Evolutionary conservation across 1,284 basidiomycete genomes (phyloP).

Genomic region (Lentinus polychrous): DNA sequence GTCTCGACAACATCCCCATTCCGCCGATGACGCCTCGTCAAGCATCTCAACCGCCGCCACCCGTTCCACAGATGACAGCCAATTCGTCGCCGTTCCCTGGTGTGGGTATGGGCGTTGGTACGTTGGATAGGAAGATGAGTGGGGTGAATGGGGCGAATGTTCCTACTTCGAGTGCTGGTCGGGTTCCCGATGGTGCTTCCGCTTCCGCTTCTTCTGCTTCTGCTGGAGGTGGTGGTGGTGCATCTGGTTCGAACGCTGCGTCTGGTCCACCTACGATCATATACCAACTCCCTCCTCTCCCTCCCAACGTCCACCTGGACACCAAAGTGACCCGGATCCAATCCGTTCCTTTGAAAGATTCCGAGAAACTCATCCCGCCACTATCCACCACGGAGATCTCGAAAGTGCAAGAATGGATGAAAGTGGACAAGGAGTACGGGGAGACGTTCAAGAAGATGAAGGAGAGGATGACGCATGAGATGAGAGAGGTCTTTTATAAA

Average conservation of each 20-base stretch:
- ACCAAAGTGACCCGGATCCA: conserved; percentile 59
- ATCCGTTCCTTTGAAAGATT: conserved; percentile 51
- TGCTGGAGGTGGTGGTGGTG: conserved; percentile 1
- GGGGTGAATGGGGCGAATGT: conserved; percentile 1
- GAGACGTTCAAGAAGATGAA: conserved; percentile 30
- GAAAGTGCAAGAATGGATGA: conserved; percentile 46
- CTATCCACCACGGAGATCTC: conserved; percentile 41
- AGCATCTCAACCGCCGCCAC: conserved; percentile 1
- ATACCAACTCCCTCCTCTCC: conserved; percentile 22
- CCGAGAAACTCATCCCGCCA: conserved; percentile 46
- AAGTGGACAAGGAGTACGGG: conserved; percentile 44
- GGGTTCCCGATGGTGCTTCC: conserved; percentile 2
- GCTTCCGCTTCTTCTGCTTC: conserved; percentile 1
- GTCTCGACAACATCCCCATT: background rate
- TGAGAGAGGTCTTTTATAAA: conserved; percentile 26
- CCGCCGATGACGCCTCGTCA: conserved; percentile 1
- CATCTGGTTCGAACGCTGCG: conserved; percentile 2
- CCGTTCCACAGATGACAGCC: background rate
- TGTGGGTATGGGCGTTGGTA: background rate
- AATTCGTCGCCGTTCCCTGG: background rate
- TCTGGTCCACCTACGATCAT: conserved; percentile 20
- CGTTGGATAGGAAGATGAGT: conserved; percentile 11
- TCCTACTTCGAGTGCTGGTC: background rate
- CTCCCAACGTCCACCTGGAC: conserved; percentile 37
- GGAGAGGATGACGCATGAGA: conserved; percentile 18